A percentile compares a stretch with the other conserved stretches of the same genome.
These are phyloP conservation scores for Stephanodiscus triporus DNA, from an alignment of 108 stramenopile genomes.

Conservation along the genomic window DNA sequence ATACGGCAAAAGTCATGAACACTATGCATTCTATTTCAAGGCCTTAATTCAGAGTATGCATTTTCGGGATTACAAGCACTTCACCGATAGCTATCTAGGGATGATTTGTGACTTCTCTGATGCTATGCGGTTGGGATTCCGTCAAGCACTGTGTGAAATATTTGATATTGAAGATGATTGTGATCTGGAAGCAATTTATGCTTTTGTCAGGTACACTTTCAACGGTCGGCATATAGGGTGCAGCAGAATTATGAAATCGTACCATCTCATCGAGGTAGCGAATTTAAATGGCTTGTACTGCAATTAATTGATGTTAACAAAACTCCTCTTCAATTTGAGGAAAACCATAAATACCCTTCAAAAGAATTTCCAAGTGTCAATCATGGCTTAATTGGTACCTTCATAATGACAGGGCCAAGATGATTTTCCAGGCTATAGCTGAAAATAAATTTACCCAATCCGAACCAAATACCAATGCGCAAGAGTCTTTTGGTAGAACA, in stretches of 20 bases:
- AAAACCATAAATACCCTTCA: neutral
- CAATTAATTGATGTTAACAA: neutral
- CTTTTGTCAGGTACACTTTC: constrained; percentile 4
- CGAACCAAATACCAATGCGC: neutral
- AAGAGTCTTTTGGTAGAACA: neutral
- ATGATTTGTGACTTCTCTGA: constrained; percentile 16
- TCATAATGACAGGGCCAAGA: neutral
- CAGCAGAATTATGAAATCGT: neutral
- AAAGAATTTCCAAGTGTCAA: neutral
- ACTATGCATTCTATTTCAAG: neutral
- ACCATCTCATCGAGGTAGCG: neutral
- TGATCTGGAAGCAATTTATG: neutral
- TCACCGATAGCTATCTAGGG: neutral
- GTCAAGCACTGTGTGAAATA: neutral
- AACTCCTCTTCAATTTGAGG: neutral
- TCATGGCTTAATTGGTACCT: constrained; percentile 13
- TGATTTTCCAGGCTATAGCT: neutral
- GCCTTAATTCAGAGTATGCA: neutral
- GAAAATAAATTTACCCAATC: neutral
- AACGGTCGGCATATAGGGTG: neutral
- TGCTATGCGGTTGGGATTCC: neutral
- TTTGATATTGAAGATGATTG: neutral
- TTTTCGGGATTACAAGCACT: neutral
- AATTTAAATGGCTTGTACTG: neutral
- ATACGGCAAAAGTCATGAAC: neutral